Evolutionary conservation across 495 filamentous ascomycete species (phyloP).

Genomic region (Aspergillus ellipticus): DNA sequence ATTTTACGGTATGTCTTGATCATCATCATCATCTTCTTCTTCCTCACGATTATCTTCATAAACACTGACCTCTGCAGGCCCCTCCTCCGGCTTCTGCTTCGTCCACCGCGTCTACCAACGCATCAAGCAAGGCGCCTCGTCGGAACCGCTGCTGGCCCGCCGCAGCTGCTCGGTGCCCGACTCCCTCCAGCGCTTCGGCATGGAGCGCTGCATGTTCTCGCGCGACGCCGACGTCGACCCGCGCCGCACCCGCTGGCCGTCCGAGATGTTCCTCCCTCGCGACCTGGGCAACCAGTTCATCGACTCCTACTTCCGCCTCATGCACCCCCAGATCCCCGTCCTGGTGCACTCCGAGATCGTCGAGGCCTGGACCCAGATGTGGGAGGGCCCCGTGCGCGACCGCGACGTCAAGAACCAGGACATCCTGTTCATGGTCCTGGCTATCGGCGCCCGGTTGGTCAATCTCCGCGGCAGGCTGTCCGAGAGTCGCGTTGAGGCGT

Average conservation of each 20-base stretch:
- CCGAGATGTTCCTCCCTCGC: constrained; percentile 9
- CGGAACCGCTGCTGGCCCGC: constrained; percentile 2
- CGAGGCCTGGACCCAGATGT: constrained; percentile 11
- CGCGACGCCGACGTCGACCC: not conserved
- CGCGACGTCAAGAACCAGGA: constrained; percentile 11
- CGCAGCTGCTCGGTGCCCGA: constrained; percentile 8
- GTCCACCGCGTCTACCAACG: constrained; percentile 12
- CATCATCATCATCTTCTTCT: not conserved
- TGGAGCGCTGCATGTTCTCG: constrained; percentile 13
- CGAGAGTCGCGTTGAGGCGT: constrained; percentile 6
- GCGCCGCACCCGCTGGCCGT: not conserved
- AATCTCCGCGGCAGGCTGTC: constrained; percentile 5
- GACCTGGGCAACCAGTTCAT: constrained; percentile 8
- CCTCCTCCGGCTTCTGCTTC: constrained; percentile 10
- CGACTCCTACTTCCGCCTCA: constrained; percentile 9
- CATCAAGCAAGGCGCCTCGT: not conserved
- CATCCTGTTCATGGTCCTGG: constrained; percentile 13
- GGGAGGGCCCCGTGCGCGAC: constrained; percentile 10
- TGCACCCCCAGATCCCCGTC: constrained; percentile 13
- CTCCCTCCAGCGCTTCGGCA: constrained; percentile 7
- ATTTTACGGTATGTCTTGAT: constrained; percentile 11
- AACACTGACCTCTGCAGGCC: no score
- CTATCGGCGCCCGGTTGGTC: constrained; percentile 7
- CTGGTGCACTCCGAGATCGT: constrained; percentile 9
- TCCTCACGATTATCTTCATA: not conserved